Percentiles rank a stretch among this genome's conserved stretches.
Evolutionary conservation across 257 asterid genomes (phyloP).

Genomic region (Solanum ahanhuiri): DNA sequence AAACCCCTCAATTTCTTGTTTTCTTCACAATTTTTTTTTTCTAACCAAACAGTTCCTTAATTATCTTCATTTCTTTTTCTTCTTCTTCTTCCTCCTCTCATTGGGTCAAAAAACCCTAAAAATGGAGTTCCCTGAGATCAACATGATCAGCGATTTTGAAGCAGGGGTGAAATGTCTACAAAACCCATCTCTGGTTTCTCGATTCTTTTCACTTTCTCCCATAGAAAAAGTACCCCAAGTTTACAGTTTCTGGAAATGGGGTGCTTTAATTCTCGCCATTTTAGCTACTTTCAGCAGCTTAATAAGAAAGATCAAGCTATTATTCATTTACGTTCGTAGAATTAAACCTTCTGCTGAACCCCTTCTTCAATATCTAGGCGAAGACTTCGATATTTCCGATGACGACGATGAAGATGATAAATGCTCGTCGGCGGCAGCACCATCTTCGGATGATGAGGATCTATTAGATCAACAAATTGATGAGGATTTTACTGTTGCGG

Average conservation of each 20-base stretch:
- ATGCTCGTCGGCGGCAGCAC: conserved; percentile 9
- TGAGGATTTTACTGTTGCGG: conserved; percentile 40
- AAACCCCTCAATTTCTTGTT: background rate
- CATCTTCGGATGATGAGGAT: conserved; percentile 30
- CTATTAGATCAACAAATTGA: conserved; percentile 6
- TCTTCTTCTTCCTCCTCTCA: background rate
- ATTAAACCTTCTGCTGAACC: conserved; percentile 38
- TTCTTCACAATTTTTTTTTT: background rate
- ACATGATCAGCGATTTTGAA: conserved; percentile 54
- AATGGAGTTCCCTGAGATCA: conserved; percentile 9
- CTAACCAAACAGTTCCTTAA: background rate
- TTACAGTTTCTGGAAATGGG: conserved; percentile 74
- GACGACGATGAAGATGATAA: conserved; percentile 16
- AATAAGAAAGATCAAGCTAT: conserved; percentile 38
- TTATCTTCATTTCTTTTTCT: background rate
- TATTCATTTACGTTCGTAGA: conserved; percentile 32
- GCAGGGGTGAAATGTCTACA: conserved; percentile 76
- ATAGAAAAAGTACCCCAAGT: background rate
- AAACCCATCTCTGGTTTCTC: conserved; percentile 44
- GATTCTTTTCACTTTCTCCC: conserved; percentile 29
- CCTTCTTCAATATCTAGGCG: conserved; percentile 17
- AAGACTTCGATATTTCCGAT: conserved; percentile 47
- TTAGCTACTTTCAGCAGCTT: conserved; percentile 65
- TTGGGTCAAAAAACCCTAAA: background rate
- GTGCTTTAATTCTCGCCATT: conserved; percentile 67